Conservation (phyloP, 495 filamentous ascomycete genomes). For the Podospora anserina region DNA sequence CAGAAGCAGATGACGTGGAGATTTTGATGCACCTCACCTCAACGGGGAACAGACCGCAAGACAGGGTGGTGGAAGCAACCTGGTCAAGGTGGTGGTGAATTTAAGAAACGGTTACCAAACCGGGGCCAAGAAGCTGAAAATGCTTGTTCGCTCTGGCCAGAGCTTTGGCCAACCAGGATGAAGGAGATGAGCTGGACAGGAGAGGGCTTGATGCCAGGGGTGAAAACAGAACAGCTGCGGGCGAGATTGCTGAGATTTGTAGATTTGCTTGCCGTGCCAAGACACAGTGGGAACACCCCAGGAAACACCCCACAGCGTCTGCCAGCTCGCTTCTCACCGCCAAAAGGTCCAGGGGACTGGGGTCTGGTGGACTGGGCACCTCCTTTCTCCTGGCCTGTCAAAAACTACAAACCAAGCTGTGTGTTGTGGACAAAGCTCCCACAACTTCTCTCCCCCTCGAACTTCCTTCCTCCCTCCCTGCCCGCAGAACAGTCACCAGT, state of each 20-base stretch:
- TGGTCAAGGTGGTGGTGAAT: neutral
- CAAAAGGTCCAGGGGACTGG: neutral
- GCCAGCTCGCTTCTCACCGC: neutral
- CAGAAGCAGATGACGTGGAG: neutral
- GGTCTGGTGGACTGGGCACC: constrained; percentile 5
- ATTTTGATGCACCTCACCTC: neutral
- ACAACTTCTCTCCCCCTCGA: neutral
- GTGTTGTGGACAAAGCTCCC: constrained; percentile 15
- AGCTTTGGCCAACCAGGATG: neutral
- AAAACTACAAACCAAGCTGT: constrained; percentile 12
- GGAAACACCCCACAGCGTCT: neutral
- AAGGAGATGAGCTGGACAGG: neutral
- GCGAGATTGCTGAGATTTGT: neutral
- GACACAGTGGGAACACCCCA: neutral
- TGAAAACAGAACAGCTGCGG: neutral
- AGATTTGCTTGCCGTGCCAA: neutral
- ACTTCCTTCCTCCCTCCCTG: neutral
- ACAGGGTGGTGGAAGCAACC: neutral
- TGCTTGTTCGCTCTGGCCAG: neutral
- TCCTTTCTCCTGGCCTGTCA: constrained; percentile 10
- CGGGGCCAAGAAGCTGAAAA: neutral
- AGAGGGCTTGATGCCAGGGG: neutral
- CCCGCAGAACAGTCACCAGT: neutral
- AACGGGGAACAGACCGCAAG: neutral
- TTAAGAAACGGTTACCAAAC: neutral